Percentiles rank a stretch among this genome's conserved stretches.
These are phyloP conservation scores for Phytopythium aichiense DNA, from an alignment of 352 stramenopile species.

Conservation along the genomic window DNA sequence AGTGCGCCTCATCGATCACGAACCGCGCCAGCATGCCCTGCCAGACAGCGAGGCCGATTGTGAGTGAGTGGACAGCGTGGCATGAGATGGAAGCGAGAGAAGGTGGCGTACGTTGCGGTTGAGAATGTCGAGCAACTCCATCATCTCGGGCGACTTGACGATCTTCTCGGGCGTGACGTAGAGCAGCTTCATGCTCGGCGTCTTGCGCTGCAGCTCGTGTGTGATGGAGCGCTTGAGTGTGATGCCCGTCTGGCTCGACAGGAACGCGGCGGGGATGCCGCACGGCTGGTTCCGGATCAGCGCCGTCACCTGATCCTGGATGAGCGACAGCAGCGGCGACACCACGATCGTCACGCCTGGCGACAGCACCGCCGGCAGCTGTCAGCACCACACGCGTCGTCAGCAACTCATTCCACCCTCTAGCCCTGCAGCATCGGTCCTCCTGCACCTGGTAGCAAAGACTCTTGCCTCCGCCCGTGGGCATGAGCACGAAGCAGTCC, in stretches of 20 bases:
- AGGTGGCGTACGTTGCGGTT: conserved; percentile 28
- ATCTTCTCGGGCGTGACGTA: conserved; percentile 97
- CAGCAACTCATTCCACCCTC: neutral
- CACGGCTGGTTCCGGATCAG: conserved; percentile 59
- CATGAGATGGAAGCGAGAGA: neutral
- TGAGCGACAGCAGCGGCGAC: conserved; percentile 92
- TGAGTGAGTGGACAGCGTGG: no score
- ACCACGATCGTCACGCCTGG: conserved; percentile 91
- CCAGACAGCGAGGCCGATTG: neutral
- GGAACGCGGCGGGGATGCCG: conserved; percentile 63
- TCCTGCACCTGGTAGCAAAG: conserved; percentile 88
- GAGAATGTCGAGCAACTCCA: conserved; percentile 50
- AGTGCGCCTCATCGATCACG: conserved; percentile 94
- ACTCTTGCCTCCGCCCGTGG: conserved; percentile 89
- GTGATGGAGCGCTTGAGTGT: conserved; percentile 62
- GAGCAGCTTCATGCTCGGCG: conserved; percentile 81
- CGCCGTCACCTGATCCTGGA: conserved; percentile 91
- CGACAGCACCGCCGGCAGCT: conserved; percentile 55
- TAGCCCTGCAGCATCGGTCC: neutral
- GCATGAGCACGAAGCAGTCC: conserved; percentile 95
- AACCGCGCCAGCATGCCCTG: conserved; percentile 88
- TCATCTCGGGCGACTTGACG: conserved; percentile 66
- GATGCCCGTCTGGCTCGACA: conserved; percentile 72
- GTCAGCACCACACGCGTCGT: conserved; percentile 2
- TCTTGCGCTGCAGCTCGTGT: conserved; percentile 76